Conservation (phyloP, 2,329 filamentous ascomycete species). For the Tolypocladium paradoxum region DNA sequence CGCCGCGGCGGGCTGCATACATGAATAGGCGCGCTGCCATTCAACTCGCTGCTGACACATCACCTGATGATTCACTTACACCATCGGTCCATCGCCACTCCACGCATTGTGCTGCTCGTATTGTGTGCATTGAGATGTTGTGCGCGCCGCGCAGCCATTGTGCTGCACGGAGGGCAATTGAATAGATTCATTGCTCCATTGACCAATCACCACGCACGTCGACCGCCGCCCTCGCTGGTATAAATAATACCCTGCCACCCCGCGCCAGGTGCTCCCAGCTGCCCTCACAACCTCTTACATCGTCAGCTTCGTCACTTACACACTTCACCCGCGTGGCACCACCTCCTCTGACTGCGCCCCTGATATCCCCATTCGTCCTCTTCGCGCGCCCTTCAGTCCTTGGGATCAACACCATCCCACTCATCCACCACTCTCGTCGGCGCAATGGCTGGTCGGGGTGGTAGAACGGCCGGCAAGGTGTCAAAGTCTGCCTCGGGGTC, state of each 20-base stretch:
- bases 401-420: not conserved
- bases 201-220: not conserved
- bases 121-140: not conserved
- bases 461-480: not conserved
- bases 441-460: not conserved
- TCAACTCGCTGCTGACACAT: not conserved
- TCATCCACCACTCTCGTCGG: not conserved
- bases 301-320: not conserved
- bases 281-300: slow-evolving; percentile 1
- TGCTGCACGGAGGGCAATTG: not conserved
- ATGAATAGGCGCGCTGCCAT: not conserved
- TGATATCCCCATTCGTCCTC: not conserved
- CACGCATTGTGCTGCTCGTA: not conserved
- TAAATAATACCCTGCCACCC: not conserved
- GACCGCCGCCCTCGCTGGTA: not conserved
- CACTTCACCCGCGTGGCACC: not conserved
- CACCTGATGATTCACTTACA: not conserved
- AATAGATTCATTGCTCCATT: not conserved
- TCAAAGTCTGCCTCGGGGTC: not conserved
- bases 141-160: not conserved
- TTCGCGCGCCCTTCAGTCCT: not conserved
- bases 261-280: slow-evolving; percentile 12
- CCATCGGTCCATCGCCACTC: not conserved
- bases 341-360: not conserved
- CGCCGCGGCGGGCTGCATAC: not conserved